Percentiles rank a stretch among this genome's conserved stretches.
These are phyloP conservation scores for Debaryomycetaceae sp. DNA, from an alignment of 1,139 yeast species.

Conservation along the genomic window DNA sequence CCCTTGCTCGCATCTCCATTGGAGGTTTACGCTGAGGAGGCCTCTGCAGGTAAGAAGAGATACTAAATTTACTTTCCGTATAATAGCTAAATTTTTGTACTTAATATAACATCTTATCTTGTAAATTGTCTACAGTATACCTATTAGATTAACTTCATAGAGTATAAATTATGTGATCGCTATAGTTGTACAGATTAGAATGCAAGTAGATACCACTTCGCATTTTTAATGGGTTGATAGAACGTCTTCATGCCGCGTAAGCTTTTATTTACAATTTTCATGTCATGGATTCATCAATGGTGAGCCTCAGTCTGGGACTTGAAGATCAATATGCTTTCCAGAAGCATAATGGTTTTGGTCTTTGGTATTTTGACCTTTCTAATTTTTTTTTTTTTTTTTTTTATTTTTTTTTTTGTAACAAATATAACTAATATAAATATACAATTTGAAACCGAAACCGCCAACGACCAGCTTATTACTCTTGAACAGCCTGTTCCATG, in stretches of 20 bases:
- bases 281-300: too few species aligned
- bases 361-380: conserved; percentile 3
- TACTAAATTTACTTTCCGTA: conserved; percentile 37
- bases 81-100: conserved; percentile 4
- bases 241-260: too few species aligned
- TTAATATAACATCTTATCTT: neutral
- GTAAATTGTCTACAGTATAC: too few species aligned
- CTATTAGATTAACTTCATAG: too few species aligned
- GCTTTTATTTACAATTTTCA: too few species aligned
- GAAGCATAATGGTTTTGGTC: neutral
- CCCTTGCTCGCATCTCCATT: conserved; percentile 88
- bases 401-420: conserved; percentile 15
- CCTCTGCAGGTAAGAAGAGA: conserved; percentile 73
- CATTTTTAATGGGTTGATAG: too few species aligned
- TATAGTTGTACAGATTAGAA: too few species aligned
- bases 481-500: conserved; percentile 64
- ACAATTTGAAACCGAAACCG: conserved; percentile 2
- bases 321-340: neutral
- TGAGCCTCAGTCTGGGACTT: too few species aligned
- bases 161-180: too few species aligned
- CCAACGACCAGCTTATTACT: too few species aligned
- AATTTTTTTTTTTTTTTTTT: conserved; percentile 8
- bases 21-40: conserved; percentile 88
- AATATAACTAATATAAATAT: conserved; percentile 10
- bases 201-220: too few species aligned